Percentiles rank a stretch among this genome's conserved stretches.
These are phyloP conservation scores for Chaetomium fimeti DNA, from an alignment of 495 filamentous ascomycete species.

Conservation along the genomic window DNA sequence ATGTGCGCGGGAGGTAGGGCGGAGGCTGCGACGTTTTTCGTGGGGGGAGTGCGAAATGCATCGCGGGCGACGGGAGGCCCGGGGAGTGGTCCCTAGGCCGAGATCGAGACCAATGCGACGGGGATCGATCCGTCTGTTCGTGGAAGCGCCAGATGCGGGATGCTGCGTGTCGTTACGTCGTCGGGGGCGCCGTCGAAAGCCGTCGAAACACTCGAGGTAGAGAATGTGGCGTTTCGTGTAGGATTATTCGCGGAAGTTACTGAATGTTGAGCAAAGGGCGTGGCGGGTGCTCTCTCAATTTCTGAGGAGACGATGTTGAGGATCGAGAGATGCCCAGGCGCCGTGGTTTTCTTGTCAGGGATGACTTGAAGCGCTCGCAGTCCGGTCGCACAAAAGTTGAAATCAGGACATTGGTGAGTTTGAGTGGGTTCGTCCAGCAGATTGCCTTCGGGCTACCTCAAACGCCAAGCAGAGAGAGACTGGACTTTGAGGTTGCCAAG, in stretches of 20 bases:
- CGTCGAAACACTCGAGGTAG: not conserved
- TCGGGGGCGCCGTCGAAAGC: not conserved
- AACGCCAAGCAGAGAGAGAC: not conserved
- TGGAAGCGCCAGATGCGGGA: not conserved
- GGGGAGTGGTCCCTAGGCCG: conserved; percentile 19
- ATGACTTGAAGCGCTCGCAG: not conserved
- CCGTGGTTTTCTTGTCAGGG: not conserved
- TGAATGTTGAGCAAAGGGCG: not conserved
- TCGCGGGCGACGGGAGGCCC: conserved; percentile 39
- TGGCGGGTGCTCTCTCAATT: not conserved
- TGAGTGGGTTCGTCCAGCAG: not conserved
- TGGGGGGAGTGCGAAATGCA: conserved; percentile 91
- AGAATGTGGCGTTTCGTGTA: not conserved
- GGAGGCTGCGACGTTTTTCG: conserved; percentile 74
- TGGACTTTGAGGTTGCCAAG: conserved; percentile 2
- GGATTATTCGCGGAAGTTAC: not conserved
- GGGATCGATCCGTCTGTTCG: not conserved
- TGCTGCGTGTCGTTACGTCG: not conserved
- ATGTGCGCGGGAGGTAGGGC: conserved; percentile 56
- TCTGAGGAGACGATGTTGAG: not conserved
- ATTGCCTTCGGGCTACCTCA: not conserved
- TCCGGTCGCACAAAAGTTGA: not conserved
- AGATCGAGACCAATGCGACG: conserved; percentile 1
- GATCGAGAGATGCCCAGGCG: too few relatives aligned
- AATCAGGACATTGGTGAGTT: not conserved